Percentiles rank a stretch among this genome's conserved stretches.
Evolutionary conservation across 371 early-diverging fungal genomes (phyloP).

Genomic region (Mycotypha africana): DNA sequence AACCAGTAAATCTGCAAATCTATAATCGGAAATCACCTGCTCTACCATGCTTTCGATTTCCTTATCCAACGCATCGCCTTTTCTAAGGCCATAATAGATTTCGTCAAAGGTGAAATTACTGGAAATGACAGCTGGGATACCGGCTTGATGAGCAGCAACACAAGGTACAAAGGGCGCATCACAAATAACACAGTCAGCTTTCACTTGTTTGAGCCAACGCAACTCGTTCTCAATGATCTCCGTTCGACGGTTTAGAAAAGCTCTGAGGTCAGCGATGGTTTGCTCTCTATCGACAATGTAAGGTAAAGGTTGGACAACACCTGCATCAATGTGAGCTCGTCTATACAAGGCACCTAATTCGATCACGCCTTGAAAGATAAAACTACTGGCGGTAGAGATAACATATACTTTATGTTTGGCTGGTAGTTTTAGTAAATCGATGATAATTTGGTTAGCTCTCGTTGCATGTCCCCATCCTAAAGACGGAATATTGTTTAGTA

Average conservation of each 20-base stretch:
- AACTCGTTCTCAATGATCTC: slow-evolving; percentile 45
- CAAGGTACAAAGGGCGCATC: slow-evolving; percentile 72
- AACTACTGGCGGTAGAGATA: slow-evolving; percentile 58
- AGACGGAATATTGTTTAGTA: not conserved
- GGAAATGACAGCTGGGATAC: slow-evolving; percentile 63
- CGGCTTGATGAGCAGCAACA: slow-evolving; percentile 51
- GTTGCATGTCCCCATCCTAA: slow-evolving; percentile 71
- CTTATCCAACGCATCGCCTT: slow-evolving; percentile 48
- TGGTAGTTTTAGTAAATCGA: slow-evolving; percentile 49
- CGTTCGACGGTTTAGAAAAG: slow-evolving; percentile 43
- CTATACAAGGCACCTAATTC: slow-evolving; percentile 51
- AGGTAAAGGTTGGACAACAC: slow-evolving; percentile 67
- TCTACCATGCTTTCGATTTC: slow-evolving; percentile 46
- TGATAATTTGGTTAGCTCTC: slow-evolving; percentile 55
- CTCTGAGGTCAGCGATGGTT: slow-evolving; percentile 43
- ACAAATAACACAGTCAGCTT: slow-evolving; percentile 59
- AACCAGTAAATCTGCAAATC: slow-evolving; percentile 53
- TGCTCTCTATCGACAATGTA: slow-evolving; percentile 62
- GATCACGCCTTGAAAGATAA: slow-evolving; percentile 62
- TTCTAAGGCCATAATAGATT: slow-evolving; percentile 58
- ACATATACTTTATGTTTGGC: slow-evolving; percentile 59
- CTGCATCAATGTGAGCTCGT: slow-evolving; percentile 62
- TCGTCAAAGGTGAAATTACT: slow-evolving; percentile 80
- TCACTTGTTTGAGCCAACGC: slow-evolving; percentile 48
- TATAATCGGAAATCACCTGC: slow-evolving; percentile 50